Evolutionary conservation across 106 monocot genomes (phyloP), one percentile per base, ranked within the genome.

Genomic region (Phalaenopsis aphrodite): DNA sequence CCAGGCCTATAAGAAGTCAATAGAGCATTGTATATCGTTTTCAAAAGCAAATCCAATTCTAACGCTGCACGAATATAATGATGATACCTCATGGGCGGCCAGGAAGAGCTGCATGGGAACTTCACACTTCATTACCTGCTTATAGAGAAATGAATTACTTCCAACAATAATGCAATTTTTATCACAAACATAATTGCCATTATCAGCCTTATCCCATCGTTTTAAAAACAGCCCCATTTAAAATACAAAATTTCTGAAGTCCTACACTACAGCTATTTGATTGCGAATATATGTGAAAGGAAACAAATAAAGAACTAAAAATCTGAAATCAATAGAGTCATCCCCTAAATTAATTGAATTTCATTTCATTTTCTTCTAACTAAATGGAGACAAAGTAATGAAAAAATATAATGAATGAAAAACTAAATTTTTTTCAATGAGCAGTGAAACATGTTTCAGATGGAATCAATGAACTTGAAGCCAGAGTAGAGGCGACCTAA

Each of bases 81-180:
- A 41, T 15, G 46, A 55, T 83, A 96, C 95, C 96, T 96, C 93
- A 76, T 93, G 93, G 36, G 96, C 93, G 14, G 93, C 91, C 81
- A 90, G 96, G 55, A 91, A 91, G 52, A 96, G 89, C 83, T 93
- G 93, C 52, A 93, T 93, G 16, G 92, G 92, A 24, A 94, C 92
- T 74, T 92, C 89, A 47, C 90, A 90, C 85, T 86, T 94, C 57
- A 84, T 92, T 8, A 89, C 92, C 92, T 92, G 83, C 15, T 80
- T 49, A 83, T 46, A 76, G 72, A 48, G 9, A 66, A 56, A 18
- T 46, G 3, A 49, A 47, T 42, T 69, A 75, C 47, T 75, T 64
- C n/a, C 21, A 5, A 0, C 30, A 30, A 30, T 30, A 30, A 73
- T 38, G 10, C 73, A 73, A 18, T 5, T 15, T 11, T 38, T 17